Conservation (phyloP, 2,329 filamentous ascomycete species). For the Apiospora arundinis region DNA sequence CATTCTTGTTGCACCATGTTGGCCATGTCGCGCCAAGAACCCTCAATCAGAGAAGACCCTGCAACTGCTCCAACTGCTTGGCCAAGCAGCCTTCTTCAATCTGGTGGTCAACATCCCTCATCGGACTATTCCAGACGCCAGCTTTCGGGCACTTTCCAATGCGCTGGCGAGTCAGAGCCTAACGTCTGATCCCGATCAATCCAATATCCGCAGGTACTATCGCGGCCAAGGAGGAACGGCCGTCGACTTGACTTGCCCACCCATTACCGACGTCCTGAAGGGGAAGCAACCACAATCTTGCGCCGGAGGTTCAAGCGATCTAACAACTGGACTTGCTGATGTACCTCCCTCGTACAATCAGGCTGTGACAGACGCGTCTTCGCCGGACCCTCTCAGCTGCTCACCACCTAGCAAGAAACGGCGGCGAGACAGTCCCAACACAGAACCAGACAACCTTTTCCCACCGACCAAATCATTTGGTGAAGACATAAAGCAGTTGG, state of each 20-base stretch:
- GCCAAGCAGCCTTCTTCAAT: neutral
- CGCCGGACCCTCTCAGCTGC: conserved; percentile 13
- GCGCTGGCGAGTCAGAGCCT: neutral
- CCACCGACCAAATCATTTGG: neutral
- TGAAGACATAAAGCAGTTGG: neutral
- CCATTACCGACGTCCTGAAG: neutral
- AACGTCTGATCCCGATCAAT: conserved; percentile 16
- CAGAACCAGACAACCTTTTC: neutral
- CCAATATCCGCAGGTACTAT: conserved; percentile 21
- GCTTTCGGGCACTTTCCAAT: conserved; percentile 13
- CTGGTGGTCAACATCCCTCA: conserved; percentile 10
- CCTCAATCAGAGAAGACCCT: neutral
- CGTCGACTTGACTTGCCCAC: neutral
- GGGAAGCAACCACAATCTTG: neutral
- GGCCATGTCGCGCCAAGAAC: conserved; percentile 19
- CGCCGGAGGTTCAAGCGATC: neutral
- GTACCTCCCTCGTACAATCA: conserved; percentile 18
- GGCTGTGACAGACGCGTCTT: conserved; percentile 10
- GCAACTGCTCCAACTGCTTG: neutral
- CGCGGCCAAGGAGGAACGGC: conserved; percentile 19
- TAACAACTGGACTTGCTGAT: neutral
- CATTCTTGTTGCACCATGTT: conserved; percentile 7
- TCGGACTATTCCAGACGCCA: conserved; percentile 4
- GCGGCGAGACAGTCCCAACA: neutral
- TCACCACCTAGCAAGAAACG: conserved; percentile 21